Evolutionary conservation across 179 eudicot species (phyloP).

Genomic region (Beta corolliflora): DNA sequence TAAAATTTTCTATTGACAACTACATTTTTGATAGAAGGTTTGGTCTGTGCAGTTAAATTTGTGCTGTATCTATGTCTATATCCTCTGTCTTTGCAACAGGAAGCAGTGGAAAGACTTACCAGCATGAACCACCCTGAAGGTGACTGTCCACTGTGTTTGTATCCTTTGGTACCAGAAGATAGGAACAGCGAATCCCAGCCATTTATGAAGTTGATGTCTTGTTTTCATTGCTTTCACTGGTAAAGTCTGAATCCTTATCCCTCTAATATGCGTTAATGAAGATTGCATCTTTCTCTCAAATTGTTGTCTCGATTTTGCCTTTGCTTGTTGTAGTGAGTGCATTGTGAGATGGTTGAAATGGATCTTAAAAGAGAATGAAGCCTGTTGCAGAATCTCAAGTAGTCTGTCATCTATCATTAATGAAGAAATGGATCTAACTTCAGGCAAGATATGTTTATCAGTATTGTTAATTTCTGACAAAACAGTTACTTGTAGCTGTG

Average conservation of each 20-base stretch:
- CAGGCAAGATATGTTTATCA: conserved; percentile 28
- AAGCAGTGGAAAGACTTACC: conserved; percentile 84
- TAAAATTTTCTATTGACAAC: background rate
- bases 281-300: conserved; percentile 5
- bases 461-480: background rate
- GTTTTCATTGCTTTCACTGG: conserved; percentile 99
- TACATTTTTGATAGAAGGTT: background rate
- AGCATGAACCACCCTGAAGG: conserved; percentile 97
- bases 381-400: conserved; percentile 30
- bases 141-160: conserved; percentile 85
- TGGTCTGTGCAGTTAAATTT: background rate
- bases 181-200: conserved; percentile 42
- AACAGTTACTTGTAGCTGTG: background rate
- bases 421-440: conserved; percentile 38
- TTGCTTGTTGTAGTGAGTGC: conserved; percentile 59
- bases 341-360: conserved; percentile 91
- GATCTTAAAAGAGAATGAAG: conserved; percentile 52
- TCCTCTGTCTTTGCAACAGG: conserved; percentile 43
- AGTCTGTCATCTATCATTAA: conserved; percentile 22
- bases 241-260: conserved; percentile 26
- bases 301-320: conserved; percentile 16
- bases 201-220: conserved; percentile 97
- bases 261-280: background rate
- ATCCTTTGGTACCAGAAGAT: conserved; percentile 72
- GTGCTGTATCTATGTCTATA: too few species aligned